Evolutionary conservation across 176 grass and related monocot species (phyloP).

Genomic region (Zizania latifolia): DNA sequence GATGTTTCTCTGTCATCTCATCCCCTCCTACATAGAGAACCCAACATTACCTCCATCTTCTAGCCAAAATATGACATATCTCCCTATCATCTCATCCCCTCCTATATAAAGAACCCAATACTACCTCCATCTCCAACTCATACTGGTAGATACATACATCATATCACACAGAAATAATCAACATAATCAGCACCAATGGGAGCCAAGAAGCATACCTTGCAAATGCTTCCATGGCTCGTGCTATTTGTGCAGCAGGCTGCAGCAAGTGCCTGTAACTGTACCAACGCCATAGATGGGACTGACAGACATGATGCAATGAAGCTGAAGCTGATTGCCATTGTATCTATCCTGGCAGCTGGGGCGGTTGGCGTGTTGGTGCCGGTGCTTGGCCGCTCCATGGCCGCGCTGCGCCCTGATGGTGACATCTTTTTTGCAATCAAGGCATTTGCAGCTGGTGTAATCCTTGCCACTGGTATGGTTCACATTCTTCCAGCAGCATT

Average conservation of each 20-base stretch:
- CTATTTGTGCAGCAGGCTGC: constrained; percentile 43
- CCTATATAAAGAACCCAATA: constrained; percentile 32
- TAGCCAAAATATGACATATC: neutral
- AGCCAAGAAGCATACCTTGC: constrained; percentile 32
- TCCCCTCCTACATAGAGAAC: constrained; percentile 21
- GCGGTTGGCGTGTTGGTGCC: constrained; percentile 72
- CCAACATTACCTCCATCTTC: neutral
- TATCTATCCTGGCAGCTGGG: constrained; percentile 73
- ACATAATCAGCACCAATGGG: constrained; percentile 38
- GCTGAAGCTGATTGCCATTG: constrained; percentile 72
- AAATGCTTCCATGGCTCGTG: constrained; percentile 45
- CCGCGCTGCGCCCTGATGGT: constrained; percentile 46
- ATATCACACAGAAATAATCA: neutral
- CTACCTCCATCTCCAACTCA: constrained; percentile 7
- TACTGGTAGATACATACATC: constrained; percentile 8
- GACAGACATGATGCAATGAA: constrained; percentile 30
- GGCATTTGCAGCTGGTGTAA: constrained; percentile 85
- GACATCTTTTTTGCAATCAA: constrained; percentile 78
- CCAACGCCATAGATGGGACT: constrained; percentile 27
- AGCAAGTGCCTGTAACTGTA: constrained; percentile 47
- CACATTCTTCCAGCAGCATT: constrained; percentile 87
- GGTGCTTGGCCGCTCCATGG: constrained; percentile 62
- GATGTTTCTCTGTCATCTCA: neutral
- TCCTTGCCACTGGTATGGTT: constrained; percentile 82
- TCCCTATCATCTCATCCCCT: neutral